Percentiles rank a stretch among this genome's conserved stretches.
Evolutionary conservation across 169 alveolate species (phyloP).

Genomic region (Plasmodium malariae): DNA sequence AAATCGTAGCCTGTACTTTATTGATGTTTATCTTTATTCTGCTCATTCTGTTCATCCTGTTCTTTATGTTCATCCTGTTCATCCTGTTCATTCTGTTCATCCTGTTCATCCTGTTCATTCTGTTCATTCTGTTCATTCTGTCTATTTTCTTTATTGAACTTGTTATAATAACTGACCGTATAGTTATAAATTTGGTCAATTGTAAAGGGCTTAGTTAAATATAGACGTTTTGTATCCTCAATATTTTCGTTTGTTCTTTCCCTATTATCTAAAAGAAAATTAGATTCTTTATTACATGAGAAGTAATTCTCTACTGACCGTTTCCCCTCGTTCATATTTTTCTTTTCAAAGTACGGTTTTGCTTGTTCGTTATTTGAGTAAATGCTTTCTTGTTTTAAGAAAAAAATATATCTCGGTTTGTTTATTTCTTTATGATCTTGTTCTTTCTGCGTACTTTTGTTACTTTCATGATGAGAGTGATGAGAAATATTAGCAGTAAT

Average conservation of each 20-base stretch:
- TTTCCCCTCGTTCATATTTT: background rate
- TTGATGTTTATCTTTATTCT: too few species aligned
- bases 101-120: too few species aligned
- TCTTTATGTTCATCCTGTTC: too few species aligned
- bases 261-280: background rate
- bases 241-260: background rate
- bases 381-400: slow-evolving; percentile 12
- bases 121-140: background rate
- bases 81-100: too few species aligned
- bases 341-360: background rate
- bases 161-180: slow-evolving; percentile 35
- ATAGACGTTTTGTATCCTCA: background rate
- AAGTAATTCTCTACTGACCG: background rate
- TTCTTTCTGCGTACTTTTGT: slow-evolving; percentile 2
- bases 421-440: background rate
- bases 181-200: slow-evolving; percentile 42
- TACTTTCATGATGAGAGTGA: background rate
- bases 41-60: too few species aligned
- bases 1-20: too few species aligned
- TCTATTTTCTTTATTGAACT: background rate
- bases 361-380: background rate
- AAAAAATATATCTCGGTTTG: slow-evolving; percentile 10
- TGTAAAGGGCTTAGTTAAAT: slow-evolving; percentile 13
- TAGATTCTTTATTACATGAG: background rate
- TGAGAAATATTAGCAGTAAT: background rate